A percentile compares a stretch with the other conserved stretches of the same genome.
Evolutionary conservation across 352 stramenopile genomes (phyloP).

Genomic region (Poterioochromonas sp.): DNA sequence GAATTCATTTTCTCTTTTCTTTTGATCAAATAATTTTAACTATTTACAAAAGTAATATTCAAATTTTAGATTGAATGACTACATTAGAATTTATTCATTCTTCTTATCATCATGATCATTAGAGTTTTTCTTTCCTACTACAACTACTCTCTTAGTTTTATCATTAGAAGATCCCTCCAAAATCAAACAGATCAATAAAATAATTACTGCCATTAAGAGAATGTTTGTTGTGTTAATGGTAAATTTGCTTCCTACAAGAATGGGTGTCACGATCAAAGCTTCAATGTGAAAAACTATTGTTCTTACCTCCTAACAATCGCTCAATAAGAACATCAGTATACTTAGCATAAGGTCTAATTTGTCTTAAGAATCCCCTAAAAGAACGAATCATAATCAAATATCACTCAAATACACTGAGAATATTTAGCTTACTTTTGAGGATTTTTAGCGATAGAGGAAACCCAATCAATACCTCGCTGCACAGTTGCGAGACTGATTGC

Average conservation of each 20-base stretch:
- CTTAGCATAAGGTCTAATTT: not conserved
- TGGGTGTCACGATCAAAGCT: not conserved
- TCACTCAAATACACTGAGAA: not conserved
- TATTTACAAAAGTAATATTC: no score
- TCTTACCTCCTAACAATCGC: not conserved
- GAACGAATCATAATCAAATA: not conserved
- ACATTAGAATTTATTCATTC: no score
- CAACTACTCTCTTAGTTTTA: not conserved
- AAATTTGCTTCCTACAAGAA: not conserved
- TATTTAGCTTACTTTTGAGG: not conserved
- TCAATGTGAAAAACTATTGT: not conserved
- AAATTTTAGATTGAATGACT: no score
- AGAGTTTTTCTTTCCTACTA: no score
- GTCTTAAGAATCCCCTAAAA: not conserved
- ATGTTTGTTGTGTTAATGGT: not conserved
- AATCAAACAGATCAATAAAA: not conserved
- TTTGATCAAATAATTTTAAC: no score
- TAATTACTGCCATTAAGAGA: not conserved
- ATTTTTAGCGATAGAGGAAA: not conserved
- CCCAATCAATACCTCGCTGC: not conserved
- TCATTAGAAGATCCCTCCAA: not conserved
- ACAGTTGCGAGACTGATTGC: not conserved
- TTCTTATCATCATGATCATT: no score
- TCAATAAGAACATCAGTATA: not conserved
- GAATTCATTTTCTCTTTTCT: no score